Conservation (phyloP, 2,329 filamentous ascomycete genomes). For the Lizonia empirigonia region DNA sequence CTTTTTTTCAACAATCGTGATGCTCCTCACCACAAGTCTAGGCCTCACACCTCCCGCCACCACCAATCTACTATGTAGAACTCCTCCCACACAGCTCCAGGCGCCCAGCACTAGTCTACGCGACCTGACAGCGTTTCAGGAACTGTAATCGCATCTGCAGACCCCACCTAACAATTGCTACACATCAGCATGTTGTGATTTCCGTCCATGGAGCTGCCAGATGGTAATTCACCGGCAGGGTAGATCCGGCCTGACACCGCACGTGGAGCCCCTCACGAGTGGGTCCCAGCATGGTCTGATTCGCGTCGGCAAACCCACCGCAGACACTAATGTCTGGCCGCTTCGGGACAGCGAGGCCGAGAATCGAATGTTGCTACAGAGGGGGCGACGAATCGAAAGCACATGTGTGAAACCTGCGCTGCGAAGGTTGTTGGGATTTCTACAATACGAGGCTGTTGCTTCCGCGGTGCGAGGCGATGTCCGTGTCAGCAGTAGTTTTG, state of each 20-base stretch:
- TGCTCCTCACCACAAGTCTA: background rate
- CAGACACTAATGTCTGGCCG: background rate
- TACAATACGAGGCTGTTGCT: too few relatives aligned
- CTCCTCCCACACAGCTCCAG: background rate
- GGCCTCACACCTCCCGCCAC: background rate
- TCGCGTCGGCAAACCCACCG: background rate
- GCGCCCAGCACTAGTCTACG: background rate
- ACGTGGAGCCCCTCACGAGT: background rate
- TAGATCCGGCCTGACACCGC: background rate
- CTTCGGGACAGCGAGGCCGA: background rate
- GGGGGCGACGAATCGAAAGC: too few relatives aligned
- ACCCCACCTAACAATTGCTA: background rate
- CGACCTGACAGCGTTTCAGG: background rate
- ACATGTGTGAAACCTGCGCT: too few relatives aligned
- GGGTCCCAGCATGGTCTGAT: background rate
- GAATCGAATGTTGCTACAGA: background rate
- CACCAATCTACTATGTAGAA: background rate
- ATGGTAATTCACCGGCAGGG: constrained; percentile 6
- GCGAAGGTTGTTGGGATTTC: too few relatives aligned
- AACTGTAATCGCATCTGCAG: background rate
- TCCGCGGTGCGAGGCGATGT: too few relatives aligned
- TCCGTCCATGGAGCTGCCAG: too few relatives aligned
- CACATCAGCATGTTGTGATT: too few relatives aligned
- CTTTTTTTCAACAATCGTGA: background rate
- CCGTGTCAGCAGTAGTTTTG: too few relatives aligned